Evolutionary conservation across 768 basidiomycete species (phyloP), one percentile per base, ranked within the genome.

Genomic region (Leccinum disarticulatum): DNA sequence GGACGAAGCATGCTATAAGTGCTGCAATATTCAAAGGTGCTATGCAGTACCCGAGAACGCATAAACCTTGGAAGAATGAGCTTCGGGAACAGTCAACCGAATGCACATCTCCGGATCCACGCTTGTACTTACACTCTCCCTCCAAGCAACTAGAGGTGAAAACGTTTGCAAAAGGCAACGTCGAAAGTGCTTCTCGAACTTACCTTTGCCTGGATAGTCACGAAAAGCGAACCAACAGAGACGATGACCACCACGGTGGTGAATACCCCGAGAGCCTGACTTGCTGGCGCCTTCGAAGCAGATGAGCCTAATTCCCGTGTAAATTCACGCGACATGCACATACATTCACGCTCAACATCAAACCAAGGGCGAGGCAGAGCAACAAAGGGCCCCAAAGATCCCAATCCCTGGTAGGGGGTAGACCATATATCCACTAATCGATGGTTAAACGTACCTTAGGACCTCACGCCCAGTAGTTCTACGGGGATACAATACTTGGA

Each of bases 301-400:
- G 43, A 31, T 52, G 58, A 63, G 48, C 49, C 49, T 3, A 17
- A 19, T 22, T 50, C 11, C 8, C 9, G 9, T 41, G 4, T 46
- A 33, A 52, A 41, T 7, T 22, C 30, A 53, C 38, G 11, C n/a
- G 47, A 19, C 10, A 41, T 49, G 22, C 65, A 64, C 82, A 54
- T 68, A 91, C 93, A 72, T 91, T 92, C 50, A 93, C 76, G 69
- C 91, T 94, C 19, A 96, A 83, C 80, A 95, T 87, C 48, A 93
- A 87, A 55, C 87, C 90, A 13, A 95, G 82, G 43, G 83, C 72
- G 56, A 95, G 80, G 66, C 89, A 93, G 43, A 95, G 81, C 27
- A 98, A 80, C 3, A 98, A 80, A 11, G 95, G 95, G 3, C 95
- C 95, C 96, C 96, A 98, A 27, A 98, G 81, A 75, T 98, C 96